These are phyloP conservation scores for Monosiga brevicollis DNA, from an alignment of 78 protist genomes.

Conservation along the genomic window DNA sequence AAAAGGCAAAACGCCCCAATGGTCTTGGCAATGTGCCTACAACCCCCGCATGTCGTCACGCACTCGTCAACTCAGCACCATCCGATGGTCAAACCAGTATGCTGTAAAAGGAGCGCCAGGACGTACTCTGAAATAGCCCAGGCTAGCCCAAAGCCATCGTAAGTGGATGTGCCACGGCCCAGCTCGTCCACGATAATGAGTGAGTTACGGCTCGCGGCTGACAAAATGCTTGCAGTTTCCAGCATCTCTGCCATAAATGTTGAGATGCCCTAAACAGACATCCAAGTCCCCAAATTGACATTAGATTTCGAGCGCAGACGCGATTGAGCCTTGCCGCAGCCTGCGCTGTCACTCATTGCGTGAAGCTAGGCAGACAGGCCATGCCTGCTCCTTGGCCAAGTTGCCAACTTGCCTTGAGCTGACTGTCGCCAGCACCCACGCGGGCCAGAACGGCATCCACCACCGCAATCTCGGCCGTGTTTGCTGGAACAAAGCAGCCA, in stretches of 20 bases:
- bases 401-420: too few species aligned
- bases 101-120: neutral
- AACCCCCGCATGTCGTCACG: neutral
- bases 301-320: too few species aligned
- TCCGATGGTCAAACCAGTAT: neutral
- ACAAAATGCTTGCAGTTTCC: constrained; percentile 86
- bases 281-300: too few species aligned
- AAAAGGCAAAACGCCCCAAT: constrained; percentile 66
- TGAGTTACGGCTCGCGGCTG: constrained; percentile 70
- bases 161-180: constrained; percentile 97
- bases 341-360: too few species aligned
- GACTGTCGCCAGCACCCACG: constrained; percentile 95
- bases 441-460: constrained; percentile 81
- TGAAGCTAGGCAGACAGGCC: too few species aligned
- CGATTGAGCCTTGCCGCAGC: too few species aligned
- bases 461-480: constrained; percentile 35
- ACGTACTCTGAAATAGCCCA: constrained; percentile 86
- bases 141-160: constrained; percentile 98
- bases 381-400: too few species aligned
- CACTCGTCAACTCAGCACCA: neutral
- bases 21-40: constrained; percentile 31
- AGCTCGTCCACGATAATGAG: constrained; percentile 96
- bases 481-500: constrained; percentile 95
- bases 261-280: too few species aligned
- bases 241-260: constrained; percentile 99